Percentiles rank a stretch among this genome's conserved stretches.
phyloP scores from a whole-genome alignment of 169 alveolate species.

The Babesia sp. region DNA sequence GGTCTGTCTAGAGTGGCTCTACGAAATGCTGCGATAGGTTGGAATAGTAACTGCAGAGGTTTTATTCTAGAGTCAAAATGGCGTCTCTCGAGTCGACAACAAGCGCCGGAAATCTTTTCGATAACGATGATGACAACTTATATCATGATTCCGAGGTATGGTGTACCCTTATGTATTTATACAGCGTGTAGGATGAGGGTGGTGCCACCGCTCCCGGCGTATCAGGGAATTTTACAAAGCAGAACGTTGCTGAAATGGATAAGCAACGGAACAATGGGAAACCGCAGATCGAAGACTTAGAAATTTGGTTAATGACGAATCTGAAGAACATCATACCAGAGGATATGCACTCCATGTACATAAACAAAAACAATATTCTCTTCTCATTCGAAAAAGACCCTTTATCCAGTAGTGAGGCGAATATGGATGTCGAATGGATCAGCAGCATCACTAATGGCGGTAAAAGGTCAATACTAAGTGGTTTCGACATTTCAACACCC shows the following conservation, averaged over 20 bases:
- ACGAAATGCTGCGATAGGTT: neutral
- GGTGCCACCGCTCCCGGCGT: neutral
- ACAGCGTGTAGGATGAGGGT: neutral
- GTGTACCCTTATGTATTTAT: neutral
- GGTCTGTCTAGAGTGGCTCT: neutral
- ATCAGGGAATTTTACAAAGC: neutral
- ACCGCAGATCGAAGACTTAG: conserved; percentile 32
- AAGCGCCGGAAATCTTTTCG: neutral
- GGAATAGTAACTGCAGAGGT: neutral
- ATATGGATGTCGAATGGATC: conserved; percentile 3
- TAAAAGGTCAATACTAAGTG: conserved; percentile 23
- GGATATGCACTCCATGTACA: conserved; percentile 59
- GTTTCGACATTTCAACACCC: conserved; percentile 38
- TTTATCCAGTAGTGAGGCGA: neutral
- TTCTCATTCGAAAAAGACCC: conserved; percentile 29
- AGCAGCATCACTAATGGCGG: conserved; percentile 31
- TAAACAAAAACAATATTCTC: conserved; percentile 53
- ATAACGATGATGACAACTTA: neutral
- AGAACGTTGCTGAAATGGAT: neutral
- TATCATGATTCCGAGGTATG: conserved; percentile 6
- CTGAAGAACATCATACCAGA: conserved; percentile 34
- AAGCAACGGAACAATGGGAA: neutral
- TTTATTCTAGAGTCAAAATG: neutral
- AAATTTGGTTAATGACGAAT: conserved; percentile 42
- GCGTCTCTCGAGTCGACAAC: neutral